Percentiles rank a stretch among this genome's conserved stretches.
Conservation (phyloP, 768 basidiomycete genomes). For the Lepiota brunneoincarnata region DNA sequence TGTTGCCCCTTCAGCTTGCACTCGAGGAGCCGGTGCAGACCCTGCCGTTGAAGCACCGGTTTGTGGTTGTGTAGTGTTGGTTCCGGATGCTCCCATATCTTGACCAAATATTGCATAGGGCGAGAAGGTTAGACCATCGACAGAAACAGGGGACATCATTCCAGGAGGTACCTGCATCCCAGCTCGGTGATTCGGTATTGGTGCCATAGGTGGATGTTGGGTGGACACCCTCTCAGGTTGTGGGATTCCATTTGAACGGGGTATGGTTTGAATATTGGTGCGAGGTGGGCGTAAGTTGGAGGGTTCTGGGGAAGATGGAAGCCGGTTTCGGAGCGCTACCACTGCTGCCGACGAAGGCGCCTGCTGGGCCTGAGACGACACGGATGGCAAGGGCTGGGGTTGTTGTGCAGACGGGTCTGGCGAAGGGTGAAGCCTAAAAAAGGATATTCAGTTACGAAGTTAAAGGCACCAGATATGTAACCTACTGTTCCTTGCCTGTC, state of each 20-base stretch:
- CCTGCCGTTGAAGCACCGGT: neutral
- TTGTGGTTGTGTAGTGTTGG: constrained; percentile 16
- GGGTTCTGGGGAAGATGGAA: constrained; percentile 4
- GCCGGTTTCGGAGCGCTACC: neutral
- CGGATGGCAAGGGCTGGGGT: constrained; percentile 1
- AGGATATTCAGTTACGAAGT: neutral
- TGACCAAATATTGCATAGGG: constrained; percentile 10
- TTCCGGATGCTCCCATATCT: constrained; percentile 9
- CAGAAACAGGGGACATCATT: constrained; percentile 9
- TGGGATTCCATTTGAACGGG: neutral
- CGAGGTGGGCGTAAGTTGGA: neutral
- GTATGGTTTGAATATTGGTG: neutral
- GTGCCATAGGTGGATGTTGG: constrained; percentile 12
- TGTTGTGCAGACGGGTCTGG: constrained; percentile 1
- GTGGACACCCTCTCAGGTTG: neutral
- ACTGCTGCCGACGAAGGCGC: neutral
- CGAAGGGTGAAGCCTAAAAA: neutral
- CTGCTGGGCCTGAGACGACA: constrained; percentile 14
- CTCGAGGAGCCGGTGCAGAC: constrained; percentile 27
- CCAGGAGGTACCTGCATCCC: constrained; percentile 9
- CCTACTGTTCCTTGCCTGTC: constrained; percentile 67
- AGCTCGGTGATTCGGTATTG: constrained; percentile 14
- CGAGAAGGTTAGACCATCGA: constrained; percentile 5
- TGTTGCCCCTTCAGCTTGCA: constrained; percentile 28
- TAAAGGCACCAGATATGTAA: neutral